Base-by-base conservation (phyloP, 1,139 yeast species). In the Torulaspora pretoriensis region DNA sequence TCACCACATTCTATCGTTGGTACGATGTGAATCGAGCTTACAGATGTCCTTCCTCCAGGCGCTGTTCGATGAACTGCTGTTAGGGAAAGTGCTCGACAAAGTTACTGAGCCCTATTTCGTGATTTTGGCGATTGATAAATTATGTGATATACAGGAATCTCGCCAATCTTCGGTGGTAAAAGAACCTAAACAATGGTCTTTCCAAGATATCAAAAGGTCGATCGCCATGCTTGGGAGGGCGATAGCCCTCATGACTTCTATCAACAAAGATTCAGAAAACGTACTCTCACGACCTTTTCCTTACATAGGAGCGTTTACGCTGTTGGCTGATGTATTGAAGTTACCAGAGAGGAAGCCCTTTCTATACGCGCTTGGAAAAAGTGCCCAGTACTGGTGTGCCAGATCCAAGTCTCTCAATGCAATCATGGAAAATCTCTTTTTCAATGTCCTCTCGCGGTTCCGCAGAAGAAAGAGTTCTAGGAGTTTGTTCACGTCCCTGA, bases 81-180 rank as follows among this genome's bases (percentile, higher is more conserved):
- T 60, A 9, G 61, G 57, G 2, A 50, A 53, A 23, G 32, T 61
- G 8, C 28, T 55, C 23, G 56, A 57, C 28, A 59, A 53, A 34
- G 30, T 53, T 4, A 45, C 47, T 1, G 64, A 60, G 16, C 65
- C 66, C 8, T 56, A 54, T 33, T 53, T 52, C 41, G 16, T 59
- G 2, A 33, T 61, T 3, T 48, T 51, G 8, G 52, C 50, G 1
- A 39, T 59, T 4, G 45, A 35, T 6, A 53, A 53, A 17, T 7
- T 48, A 5, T 50, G 53, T 35, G 45, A 48, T 12, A 35, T 38
- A 28, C 16, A 40, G 32, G 17, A 46, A 19, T 17, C 27, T 9
- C 37, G 38, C 23, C 35, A 19, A 10, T 9, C 10, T 12, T 14
- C 28, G 19, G 39, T 35, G 22, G 26, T 33, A 9, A 28, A 36